These are phyloP conservation scores for Phytophthora citrophthora DNA, from an alignment of 352 stramenopile species.

Conservation along the genomic window DNA sequence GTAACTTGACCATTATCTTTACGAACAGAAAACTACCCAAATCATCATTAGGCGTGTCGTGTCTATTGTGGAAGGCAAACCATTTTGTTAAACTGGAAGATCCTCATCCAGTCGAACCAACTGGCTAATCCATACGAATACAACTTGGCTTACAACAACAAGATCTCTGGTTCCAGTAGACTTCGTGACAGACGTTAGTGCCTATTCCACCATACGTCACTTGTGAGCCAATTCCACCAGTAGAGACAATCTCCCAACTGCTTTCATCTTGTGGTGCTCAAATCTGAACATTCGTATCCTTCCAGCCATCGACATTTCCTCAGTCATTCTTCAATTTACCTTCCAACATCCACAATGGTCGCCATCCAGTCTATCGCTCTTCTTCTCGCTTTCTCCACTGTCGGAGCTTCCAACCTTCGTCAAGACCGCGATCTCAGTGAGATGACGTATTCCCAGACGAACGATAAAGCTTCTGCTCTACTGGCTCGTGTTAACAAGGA, in stretches of 20 bases:
- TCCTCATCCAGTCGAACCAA: neutral
- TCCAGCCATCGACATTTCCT: neutral
- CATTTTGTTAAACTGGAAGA: neutral
- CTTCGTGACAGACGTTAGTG: conserved; percentile 6
- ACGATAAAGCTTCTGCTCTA: conserved; percentile 21
- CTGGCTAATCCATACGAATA: neutral
- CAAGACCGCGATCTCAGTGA: conserved; percentile 19
- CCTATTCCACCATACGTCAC: conserved; percentile 2
- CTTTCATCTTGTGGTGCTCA: neutral
- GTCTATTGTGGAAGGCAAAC: neutral
- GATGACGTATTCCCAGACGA: conserved; percentile 10
- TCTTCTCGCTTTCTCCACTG: conserved; percentile 1
- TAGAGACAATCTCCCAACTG: conserved; percentile 4
- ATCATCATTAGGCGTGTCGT: neutral
- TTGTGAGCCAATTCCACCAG: neutral
- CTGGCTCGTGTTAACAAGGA: conserved; percentile 50
- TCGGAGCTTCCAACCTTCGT: conserved; percentile 16
- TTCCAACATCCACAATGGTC: neutral
- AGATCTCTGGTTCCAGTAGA: neutral
- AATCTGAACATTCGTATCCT: neutral
- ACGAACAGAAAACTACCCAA: neutral
- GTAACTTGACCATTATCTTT: neutral
- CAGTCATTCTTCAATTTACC: conserved; percentile 8
- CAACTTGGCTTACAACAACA: neutral
- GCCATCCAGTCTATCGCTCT: conserved; percentile 14